Evolutionary conservation across 257 asterid genomes (phyloP), one percentile per base, ranked within the genome.

Genomic region (Gentiana straminea): DNA sequence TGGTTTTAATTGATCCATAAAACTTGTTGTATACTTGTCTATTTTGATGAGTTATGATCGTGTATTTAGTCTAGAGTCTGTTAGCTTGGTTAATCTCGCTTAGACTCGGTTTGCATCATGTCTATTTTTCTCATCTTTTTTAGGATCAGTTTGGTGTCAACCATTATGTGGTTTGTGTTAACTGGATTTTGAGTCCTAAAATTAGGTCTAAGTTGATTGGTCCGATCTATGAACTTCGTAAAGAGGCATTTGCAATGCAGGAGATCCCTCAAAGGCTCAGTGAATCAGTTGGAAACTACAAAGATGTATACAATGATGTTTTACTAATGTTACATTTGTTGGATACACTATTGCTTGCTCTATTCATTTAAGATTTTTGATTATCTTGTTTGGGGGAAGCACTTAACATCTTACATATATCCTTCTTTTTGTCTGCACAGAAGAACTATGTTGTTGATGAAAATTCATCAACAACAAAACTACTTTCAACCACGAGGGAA

Each of bases 401-500:
- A 13, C 35, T 51, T 2, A 55, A 24, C 24, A 48, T 3, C 11
- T 43, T 33, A 45, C 5, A 9, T n/a, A 75, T 33, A 44, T 39
- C 61, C 52, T 39, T 35, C 36, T 43, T 10, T 55, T 60, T 65
- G 9, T 38, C 51, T 46, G 51, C 12, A 71, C 43, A 55, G 49
- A 89, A 89, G 97, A 74, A 65, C 56, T 68, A 65, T 61, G 70
- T 75, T 58, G 72, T 67, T 46, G 82, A 77, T 61, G 89, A 81
- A 66, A 76, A 76, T 70, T 89, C 89, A 52, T 70, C 72, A 33
- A 55, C 66, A 51, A 80, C 79, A 48, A 74, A 83, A 65, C 62
- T 83, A 63, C 83, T 89, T 59, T 78, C 86, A 51, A 70, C 86
- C 52, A 68, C 89, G 64, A 75, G 81, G 56, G 94, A 86, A 66